Evolutionary conservation across 192 early-diverging fungal species (phyloP), one percentile per base, ranked within the genome.

Genomic region (Rhizophlyctis rosea): DNA sequence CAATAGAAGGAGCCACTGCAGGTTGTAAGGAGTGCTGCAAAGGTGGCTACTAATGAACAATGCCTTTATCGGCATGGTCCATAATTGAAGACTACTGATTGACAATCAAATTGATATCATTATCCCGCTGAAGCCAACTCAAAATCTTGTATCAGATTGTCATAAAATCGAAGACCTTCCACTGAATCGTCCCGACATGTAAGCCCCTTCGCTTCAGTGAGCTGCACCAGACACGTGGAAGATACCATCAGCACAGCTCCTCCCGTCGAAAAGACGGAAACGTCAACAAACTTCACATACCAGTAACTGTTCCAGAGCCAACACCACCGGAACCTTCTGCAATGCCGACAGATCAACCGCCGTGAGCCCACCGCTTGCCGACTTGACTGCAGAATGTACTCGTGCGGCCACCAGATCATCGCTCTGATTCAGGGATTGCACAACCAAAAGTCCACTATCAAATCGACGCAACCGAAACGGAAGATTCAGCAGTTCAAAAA

Each of bases 161-260:
- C 83, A 65, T 88, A 94, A 69, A 91, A 97, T 32, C 82, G 73
- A 32, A 95, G 61, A 4, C 93, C 95, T 60, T 90, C 88, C 0
- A 92, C 81, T 3, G 82, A 88, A 60, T 95, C 91, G 64, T 97
- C 95, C 51, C 91, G 77, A 68, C 93, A 95, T n/a, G 95, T 69
- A 28, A 82, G 69, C 0, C 91, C 92, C 32, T 79, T 77, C 11
- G 72, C 79, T 76, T 95, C 95, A 14, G 90, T 83, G 70, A 92
- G 82, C 85, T 85, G 70, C 65, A 59, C 69, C 67, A 5, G 47
- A 71, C 66, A 68, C 39, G 63, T 48, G 59, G 76, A 44, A 58
- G 72, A 62, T 32, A n/a, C 71, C 74, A 59, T 79, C 34, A 68
- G 25, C 72, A 28, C 76, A 69, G 25, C 66, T 14, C 3, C 65